Evolutionary conservation across 805 yeast genomes (phyloP).

Genomic region (Sugiyamaella marilandica): DNA sequence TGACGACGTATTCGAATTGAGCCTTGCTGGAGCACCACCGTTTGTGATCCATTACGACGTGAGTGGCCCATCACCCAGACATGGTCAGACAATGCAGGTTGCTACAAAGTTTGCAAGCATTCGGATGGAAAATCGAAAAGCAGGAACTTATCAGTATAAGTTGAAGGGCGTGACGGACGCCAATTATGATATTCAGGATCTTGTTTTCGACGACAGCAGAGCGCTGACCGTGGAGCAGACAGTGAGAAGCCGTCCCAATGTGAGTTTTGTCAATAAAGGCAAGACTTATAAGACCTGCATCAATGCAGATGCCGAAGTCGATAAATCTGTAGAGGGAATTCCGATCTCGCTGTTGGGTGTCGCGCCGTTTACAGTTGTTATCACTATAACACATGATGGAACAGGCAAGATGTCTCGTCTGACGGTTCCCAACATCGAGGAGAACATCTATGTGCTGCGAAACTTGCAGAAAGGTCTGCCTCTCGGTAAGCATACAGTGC

Average conservation of each 20-base stretch:
- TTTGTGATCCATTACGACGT: slow-evolving; percentile 61
- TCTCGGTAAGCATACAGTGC: slow-evolving; percentile 66
- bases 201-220: slow-evolving; percentile 22
- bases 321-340: slow-evolving; percentile 37
- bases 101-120: slow-evolving; percentile 49
- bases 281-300: slow-evolving; percentile 49
- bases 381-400: slow-evolving; percentile 56
- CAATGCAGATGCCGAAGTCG: slow-evolving; percentile 33
- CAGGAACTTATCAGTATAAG: slow-evolving; percentile 60
- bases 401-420: slow-evolving; percentile 49
- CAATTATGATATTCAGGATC: slow-evolving; percentile 46
- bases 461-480: slow-evolving; percentile 41
- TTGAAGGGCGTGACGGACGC: slow-evolving; percentile 64
- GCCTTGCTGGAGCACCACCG: slow-evolving; percentile 53
- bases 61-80: slow-evolving; percentile 18
- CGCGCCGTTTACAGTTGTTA: slow-evolving; percentile 56
- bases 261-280: slow-evolving; percentile 45
- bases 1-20: slow-evolving; percentile 46
- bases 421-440: slow-evolving; percentile 41
- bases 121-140: slow-evolving; percentile 37
- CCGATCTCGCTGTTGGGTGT: slow-evolving; percentile 52
- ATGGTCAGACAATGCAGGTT: slow-evolving; percentile 39
- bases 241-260: slow-evolving; percentile 61
- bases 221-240: slow-evolving; percentile 43
- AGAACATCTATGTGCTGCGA: slow-evolving; percentile 35